These are phyloP conservation scores for Vanrija sp. DNA, from an alignment of 1,284 basidiomycete genomes.

Conservation along the genomic window DNA sequence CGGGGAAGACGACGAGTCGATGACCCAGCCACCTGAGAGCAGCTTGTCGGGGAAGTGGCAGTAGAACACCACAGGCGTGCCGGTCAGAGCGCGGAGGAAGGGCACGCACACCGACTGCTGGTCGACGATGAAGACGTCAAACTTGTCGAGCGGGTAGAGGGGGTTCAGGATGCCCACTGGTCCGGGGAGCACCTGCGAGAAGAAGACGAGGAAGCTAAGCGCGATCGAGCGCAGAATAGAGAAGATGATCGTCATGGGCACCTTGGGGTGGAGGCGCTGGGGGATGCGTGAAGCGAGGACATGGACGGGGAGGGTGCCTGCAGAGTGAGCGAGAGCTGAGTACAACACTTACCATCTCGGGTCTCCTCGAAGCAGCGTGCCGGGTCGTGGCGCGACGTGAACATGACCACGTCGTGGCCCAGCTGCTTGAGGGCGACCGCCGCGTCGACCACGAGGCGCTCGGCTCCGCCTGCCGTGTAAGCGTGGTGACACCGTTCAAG, in stretches of 20 bases:
- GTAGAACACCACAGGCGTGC: slow-evolving; percentile 86
- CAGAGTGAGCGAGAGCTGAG: not conserved
- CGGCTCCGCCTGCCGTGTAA: slow-evolving; percentile 71
- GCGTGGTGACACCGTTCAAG: not conserved
- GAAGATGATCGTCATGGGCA: slow-evolving; percentile 71
- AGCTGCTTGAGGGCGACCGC: slow-evolving; percentile 78
- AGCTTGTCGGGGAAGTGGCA: slow-evolving; percentile 97
- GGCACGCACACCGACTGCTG: slow-evolving; percentile 90
- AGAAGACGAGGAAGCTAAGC: slow-evolving; percentile 63
- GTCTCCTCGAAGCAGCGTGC: slow-evolving; percentile 86
- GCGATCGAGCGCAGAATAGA: slow-evolving; percentile 86
- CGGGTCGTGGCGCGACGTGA: slow-evolving; percentile 88
- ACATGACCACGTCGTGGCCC: slow-evolving; percentile 86
- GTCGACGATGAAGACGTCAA: slow-evolving; percentile 91
- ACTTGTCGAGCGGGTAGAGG: slow-evolving; percentile 39
- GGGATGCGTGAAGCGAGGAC: slow-evolving; percentile 73
- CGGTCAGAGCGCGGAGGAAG: slow-evolving; percentile 63
- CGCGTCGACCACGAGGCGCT: slow-evolving; percentile 92
- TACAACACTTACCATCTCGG: slow-evolving; percentile 60
- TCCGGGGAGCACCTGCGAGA: slow-evolving; percentile 44
- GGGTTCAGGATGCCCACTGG: slow-evolving; percentile 39
- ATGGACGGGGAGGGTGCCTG: slow-evolving; percentile 80
- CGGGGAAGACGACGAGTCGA: slow-evolving; percentile 24
- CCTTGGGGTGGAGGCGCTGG: slow-evolving; percentile 66
- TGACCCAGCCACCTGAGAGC: slow-evolving; percentile 53